Evolutionary conservation across 306 rosid genomes (phyloP), one percentile per base, ranked within the genome.

Genomic region (Carpinus viminea): DNA sequence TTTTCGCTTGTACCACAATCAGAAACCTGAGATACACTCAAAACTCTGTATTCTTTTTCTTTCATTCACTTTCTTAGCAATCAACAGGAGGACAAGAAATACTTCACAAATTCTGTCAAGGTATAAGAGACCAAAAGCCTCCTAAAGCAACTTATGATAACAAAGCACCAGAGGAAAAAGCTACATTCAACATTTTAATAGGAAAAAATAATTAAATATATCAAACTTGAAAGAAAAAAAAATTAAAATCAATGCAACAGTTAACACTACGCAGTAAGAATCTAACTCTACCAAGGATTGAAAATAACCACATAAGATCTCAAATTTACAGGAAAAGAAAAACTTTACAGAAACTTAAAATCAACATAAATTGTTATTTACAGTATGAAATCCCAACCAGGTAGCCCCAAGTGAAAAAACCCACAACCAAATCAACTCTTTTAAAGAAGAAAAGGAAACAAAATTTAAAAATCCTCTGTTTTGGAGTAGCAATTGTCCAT

Each of bases 231-330:
- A 75, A 72, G 45, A 72, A 20, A 20, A 61, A 55, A 15, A 70
- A 48, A 65, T 1, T 16, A 15, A 28, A 34, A 20, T 59, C 71
- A 76, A 82, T 76, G 74, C 74, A 82, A 82, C 85, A 76, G 78
- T 64, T 51, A 48, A 47, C 46, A 53, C 74, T 38, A 76, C 38
- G 18, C 62, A 12, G 10, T 16, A n/a, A 36, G 60, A 57, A 48
- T 2, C 21, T 70, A 36, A 70, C 12, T 50, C 28, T 50, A 51
- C 41, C 28, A 50, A 50, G 16, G 13, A 59, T n/a, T 47, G 7
- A 74, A 72, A 4, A n/a, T 71, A 70, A 28, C 26, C 41, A 38
- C 57, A 34, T 17, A 73, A 65, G 62, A 54, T 26, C 12, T 41
- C 20, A 68, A 20, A 7, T 38, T 16, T 8, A 76, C 3, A 1